These are phyloP conservation scores for Graphilbum sp. DNA, from an alignment of 2,329 filamentous ascomycete genomes.

Conservation along the genomic window DNA sequence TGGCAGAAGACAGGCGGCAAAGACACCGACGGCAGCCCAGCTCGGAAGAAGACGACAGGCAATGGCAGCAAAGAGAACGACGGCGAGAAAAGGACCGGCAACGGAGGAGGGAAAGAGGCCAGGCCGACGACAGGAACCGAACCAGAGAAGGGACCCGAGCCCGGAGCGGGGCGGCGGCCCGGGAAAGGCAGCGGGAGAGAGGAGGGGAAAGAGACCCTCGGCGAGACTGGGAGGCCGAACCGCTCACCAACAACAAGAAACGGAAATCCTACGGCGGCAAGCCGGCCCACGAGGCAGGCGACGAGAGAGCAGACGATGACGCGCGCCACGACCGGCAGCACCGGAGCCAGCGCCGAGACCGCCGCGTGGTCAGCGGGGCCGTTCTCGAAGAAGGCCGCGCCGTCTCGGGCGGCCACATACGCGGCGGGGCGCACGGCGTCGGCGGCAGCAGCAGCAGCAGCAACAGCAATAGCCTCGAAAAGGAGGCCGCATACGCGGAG, in stretches of 20 bases:
- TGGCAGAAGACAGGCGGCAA: too few relatives aligned
- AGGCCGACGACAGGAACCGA: not conserved
- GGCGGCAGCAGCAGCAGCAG: constrained; percentile 32
- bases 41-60: not conserved
- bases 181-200: not conserved
- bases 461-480: constrained; percentile 32
- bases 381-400: constrained; percentile 49
- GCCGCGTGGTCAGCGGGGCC: constrained; percentile 52
- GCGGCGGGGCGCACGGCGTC: constrained; percentile 24
- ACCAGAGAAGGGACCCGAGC: too few relatives aligned
- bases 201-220: constrained; percentile 1
- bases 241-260: not conserved
- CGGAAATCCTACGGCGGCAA: not conserved
- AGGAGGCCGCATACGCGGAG: constrained; percentile 36
- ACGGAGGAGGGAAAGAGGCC: constrained; percentile 2
- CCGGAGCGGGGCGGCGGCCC: too few relatives aligned
- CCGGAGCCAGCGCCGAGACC: constrained; percentile 15
- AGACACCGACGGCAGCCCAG: not conserved
- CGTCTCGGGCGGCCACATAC: constrained; percentile 11
- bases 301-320: too few relatives aligned
- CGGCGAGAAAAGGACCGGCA: constrained; percentile 2
- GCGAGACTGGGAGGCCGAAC: not conserved
- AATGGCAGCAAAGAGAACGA: constrained; percentile 4
- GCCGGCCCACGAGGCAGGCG: too few relatives aligned
- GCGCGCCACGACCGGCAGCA: not conserved